Base-by-base conservation (phyloP, 2,329 filamentous ascomycete species). In the Phialocephala subalpina region DNA sequence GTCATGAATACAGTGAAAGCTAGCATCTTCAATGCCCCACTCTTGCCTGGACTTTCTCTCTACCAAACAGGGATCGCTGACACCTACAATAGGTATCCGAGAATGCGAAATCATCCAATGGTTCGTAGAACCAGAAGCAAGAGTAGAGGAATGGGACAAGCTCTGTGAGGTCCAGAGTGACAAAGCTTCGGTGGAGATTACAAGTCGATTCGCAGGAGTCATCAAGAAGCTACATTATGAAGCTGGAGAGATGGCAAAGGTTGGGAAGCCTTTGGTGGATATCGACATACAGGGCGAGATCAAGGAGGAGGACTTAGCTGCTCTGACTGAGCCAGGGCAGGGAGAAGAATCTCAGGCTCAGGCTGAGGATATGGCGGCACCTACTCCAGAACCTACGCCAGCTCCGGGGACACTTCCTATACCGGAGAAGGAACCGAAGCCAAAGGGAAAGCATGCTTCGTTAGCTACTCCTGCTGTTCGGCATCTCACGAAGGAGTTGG, bases 21-120 rank as follows among this genome's bases (percentile, higher is more conserved):
- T 9, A 5, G 9, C 9, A 9, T 33, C 9, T 33, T 33, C 29
- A 33, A 33, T 33, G 4, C 9, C 9, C 29, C 9, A 33, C 4
- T 33, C 4, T 33, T 33, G 29, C 29, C 29, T 33, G 29, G 29
- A 33, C 29, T 33, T 33, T 63, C 22, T 33, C 5, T 33, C 47
- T n/a, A 40, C n/a, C 35, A 27, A 60, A 57, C 47, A 64, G 9
- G 12, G 53, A 47, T 3, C 33, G 60, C 57, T 71, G 62, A 70
- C 49, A 16, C 18, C 9, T n/a, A 29, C 6, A 16, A 25, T 73
- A 96, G 96, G 96, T 63, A 99, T 98, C 75, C 94, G 96, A 77
- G 96, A 99, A 82, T 97, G 96, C 77, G 96, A 99, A 80, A 93
- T 99, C 75, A 98, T 98, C 75, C 96, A 99, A 83, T 99, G 96